Evolutionary conservation across 805 yeast species (phyloP).

Genomic region (Candida ulmi): DNA sequence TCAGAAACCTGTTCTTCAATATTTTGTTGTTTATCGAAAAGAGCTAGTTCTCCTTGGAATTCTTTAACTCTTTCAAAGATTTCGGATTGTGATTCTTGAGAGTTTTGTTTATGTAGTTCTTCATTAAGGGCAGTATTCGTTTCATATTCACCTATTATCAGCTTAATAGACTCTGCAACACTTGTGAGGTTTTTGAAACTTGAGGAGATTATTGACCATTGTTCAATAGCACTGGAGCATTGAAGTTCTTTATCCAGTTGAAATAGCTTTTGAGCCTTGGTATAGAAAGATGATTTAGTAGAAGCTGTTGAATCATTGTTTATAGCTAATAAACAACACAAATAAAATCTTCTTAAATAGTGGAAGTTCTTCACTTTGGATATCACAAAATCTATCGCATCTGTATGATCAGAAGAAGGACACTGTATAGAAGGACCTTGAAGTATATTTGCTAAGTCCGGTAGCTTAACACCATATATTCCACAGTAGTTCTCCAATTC

Average conservation of each 20-base stretch:
- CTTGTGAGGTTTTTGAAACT: background rate
- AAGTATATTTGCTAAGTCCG: slow-evolving; percentile 23
- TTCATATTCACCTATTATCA: background rate
- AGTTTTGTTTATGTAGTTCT: too few species aligned
- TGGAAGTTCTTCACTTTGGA: slow-evolving; percentile 30
- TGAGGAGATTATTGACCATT: background rate
- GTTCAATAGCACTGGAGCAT: background rate
- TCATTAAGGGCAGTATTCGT: too few species aligned
- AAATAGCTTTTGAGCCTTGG: slow-evolving; percentile 7
- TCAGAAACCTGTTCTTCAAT: slow-evolving; percentile 7
- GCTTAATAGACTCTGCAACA: background rate
- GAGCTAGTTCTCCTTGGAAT: slow-evolving; percentile 4
- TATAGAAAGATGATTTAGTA: slow-evolving; percentile 15
- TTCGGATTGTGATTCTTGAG: background rate
- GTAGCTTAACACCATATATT: slow-evolving; percentile 32
- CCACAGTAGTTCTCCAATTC: slow-evolving; percentile 38
- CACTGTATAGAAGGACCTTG: too few species aligned
- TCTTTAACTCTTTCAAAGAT: slow-evolving; percentile 5
- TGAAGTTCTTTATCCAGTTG: background rate
- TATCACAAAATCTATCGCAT: slow-evolving; percentile 21
- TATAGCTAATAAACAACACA: slow-evolving; percentile 36
- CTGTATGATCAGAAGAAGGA: slow-evolving; percentile 4
- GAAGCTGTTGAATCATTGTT: slow-evolving; percentile 14
- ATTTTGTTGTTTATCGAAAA: slow-evolving; percentile 3
- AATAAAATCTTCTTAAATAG: slow-evolving; percentile 33